Evolutionary conservation across 352 stramenopile species (phyloP).

Genomic region (Globisporangium cylindrosporum): DNA sequence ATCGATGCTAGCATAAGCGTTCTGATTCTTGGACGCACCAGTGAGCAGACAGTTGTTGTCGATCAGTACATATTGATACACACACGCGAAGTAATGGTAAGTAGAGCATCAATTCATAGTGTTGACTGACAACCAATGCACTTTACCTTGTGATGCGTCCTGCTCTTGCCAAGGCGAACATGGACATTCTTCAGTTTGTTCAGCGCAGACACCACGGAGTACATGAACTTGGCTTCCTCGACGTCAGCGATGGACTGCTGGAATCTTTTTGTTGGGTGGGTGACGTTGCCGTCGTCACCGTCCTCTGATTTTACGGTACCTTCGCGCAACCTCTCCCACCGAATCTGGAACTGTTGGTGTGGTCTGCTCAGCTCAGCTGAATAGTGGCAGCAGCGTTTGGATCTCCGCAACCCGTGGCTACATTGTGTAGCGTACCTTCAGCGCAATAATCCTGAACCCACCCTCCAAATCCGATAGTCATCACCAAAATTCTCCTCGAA

Average conservation of each 20-base stretch:
- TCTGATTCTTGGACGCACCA: too few species aligned
- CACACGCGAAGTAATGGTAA: too few species aligned
- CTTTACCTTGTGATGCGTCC: too few species aligned
- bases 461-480: background rate
- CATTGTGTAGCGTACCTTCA: background rate
- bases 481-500: background rate
- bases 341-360: background rate
- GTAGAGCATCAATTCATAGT: too few species aligned
- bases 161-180: too few species aligned
- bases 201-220: too few species aligned
- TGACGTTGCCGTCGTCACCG: background rate
- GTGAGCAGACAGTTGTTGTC: too few species aligned
- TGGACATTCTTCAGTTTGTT: too few species aligned
- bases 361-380: background rate
- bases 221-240: too few species aligned
- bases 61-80: too few species aligned
- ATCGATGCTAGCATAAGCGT: background rate
- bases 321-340: conserved; percentile 7
- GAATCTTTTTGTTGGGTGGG: background rate
- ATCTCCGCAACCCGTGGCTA: conserved; percentile 6
- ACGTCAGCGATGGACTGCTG: too few species aligned
- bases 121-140: too few species aligned
- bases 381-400: background rate
- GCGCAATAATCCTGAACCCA: background rate
- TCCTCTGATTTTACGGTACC: background rate